Conservation (phyloP, 1,139 yeast genomes). For the Nakaseomyces sp. region DNA sequence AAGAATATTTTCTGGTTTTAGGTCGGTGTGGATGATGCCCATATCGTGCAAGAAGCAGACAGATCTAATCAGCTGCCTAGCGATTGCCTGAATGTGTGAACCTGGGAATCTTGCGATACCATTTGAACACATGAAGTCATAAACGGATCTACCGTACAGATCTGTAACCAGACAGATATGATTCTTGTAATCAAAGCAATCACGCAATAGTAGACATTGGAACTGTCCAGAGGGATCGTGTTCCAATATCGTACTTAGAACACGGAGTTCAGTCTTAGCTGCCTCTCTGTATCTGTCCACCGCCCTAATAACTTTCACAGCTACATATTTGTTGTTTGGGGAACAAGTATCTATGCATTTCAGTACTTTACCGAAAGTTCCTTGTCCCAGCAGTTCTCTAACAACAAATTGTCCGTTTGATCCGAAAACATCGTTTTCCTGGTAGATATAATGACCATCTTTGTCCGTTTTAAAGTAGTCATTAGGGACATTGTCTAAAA, state of each 20-base stretch:
- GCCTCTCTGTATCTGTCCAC: conserved; percentile 78
- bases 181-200: conserved; percentile 86
- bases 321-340: conserved; percentile 49
- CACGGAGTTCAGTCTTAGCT: conserved; percentile 71
- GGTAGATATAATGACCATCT: conserved; percentile 76
- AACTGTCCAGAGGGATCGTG: conserved; percentile 41
- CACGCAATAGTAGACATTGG: conserved; percentile 41
- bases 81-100: conserved; percentile 77
- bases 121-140: conserved; percentile 78
- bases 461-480: conserved; percentile 41
- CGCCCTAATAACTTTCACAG: conserved; percentile 81
- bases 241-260: conserved; percentile 62
- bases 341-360: conserved; percentile 49
- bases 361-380: conserved; percentile 94
- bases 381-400: conserved; percentile 75
- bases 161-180: conserved; percentile 94
- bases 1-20: conserved; percentile 86
- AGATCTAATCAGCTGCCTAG: conserved; percentile 75
- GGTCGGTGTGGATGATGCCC: conserved; percentile 85
- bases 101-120: conserved; percentile 69
- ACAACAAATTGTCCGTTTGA: conserved; percentile 63
- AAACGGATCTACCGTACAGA: conserved; percentile 71
- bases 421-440: conserved; percentile 44
- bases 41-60: conserved; percentile 86
- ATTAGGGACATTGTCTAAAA: not conserved